Evolutionary conservation across 2,329 filamentous ascomycete genomes (phyloP).

Genomic region (Aspergillus transmontanensis): DNA sequence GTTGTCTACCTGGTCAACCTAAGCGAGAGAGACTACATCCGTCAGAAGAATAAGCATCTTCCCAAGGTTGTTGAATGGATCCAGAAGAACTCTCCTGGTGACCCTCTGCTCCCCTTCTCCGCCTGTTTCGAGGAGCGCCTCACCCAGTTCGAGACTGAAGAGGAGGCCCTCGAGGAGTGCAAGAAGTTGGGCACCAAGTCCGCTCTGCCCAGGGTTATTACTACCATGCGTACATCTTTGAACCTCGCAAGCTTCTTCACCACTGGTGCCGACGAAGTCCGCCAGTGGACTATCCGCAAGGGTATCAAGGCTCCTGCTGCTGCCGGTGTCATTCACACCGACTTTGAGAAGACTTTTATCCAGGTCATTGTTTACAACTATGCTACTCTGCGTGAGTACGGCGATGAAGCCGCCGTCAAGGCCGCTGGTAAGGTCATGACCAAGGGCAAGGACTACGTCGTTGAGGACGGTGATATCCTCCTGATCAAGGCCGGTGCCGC

Average conservation of each 20-base stretch:
- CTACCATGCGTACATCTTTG: conserved; percentile 88
- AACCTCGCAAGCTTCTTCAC: conserved; percentile 97
- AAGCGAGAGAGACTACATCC: conserved; percentile 93
- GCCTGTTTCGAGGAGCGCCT: conserved; percentile 92
- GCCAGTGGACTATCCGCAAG: conserved; percentile 96
- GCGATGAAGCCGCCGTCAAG: conserved; percentile 86
- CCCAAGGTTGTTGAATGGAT: no score
- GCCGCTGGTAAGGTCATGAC: conserved; percentile 96
- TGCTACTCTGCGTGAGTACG: conserved; percentile 75
- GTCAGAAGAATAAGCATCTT: conserved; percentile 99
- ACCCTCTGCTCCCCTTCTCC: conserved; percentile 91
- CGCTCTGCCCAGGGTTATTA: conserved; percentile 85
- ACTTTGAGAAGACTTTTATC: conserved; percentile 99
- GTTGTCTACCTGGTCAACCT: conserved; percentile 97
- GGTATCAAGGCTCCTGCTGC: conserved; percentile 97
- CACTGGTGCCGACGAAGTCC: conserved; percentile 89
- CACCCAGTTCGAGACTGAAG: conserved; percentile 76
- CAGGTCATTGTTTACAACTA: conserved; percentile 96
- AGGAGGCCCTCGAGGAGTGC: conserved; percentile 78
- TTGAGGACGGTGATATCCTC: conserved; percentile 63
- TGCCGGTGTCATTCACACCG: conserved; percentile 92
- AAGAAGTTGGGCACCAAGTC: conserved; percentile 87
- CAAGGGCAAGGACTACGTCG: conserved; percentile 92
- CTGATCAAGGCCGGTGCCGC: conserved; percentile 74
- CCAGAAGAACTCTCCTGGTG: conserved; percentile 71